Percentiles rank a stretch among this genome's conserved stretches.
These are phyloP conservation scores for Colletotrichum sansevieriae DNA, from an alignment of 2,329 filamentous ascomycete genomes.

Conservation along the genomic window DNA sequence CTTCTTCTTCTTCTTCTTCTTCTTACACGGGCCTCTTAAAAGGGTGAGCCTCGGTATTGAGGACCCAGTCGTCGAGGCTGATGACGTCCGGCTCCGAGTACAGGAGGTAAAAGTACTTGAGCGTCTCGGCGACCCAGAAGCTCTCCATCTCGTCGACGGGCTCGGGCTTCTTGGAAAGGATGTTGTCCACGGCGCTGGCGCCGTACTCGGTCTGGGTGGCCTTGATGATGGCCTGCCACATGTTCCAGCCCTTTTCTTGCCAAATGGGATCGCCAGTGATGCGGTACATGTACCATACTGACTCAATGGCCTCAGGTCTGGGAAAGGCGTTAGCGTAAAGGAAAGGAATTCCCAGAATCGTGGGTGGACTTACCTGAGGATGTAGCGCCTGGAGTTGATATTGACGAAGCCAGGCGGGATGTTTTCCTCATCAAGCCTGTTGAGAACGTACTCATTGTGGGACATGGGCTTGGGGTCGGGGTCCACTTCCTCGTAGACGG, in stretches of 20 bases:
- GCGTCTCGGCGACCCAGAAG: conserved; percentile 90
- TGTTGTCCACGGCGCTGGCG: conserved; percentile 78
- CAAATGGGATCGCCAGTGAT: conserved; percentile 83
- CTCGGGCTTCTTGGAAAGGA: conserved; percentile 59
- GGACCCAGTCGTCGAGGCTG: conserved; percentile 76
- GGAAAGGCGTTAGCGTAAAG: conserved; percentile 41
- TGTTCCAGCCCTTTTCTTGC: conserved; percentile 87
- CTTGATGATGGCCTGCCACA: conserved; percentile 80
- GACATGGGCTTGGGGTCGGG: conserved; percentile 59
- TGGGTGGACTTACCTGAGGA: conserved; percentile 67
- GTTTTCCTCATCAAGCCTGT: conserved; percentile 57
- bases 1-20: neutral
- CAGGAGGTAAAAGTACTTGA: conserved; percentile 92
- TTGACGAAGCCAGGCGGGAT: conserved; percentile 65
- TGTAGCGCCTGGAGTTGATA: conserved; percentile 65
- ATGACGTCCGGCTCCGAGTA: conserved; percentile 77
- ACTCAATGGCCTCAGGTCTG: conserved; percentile 88
- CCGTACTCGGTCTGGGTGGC: conserved; percentile 75
- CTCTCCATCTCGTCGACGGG: conserved; percentile 81
- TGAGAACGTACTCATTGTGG: conserved; percentile 67
- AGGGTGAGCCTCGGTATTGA: conserved; percentile 74
- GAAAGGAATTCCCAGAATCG: conserved; percentile 47
- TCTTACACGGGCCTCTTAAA: conserved; percentile 60
- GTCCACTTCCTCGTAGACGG: conserved; percentile 46
- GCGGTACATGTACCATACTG: conserved; percentile 90